phyloP scores from a whole-genome alignment of 495 filamentous ascomycete genomes.

The Aeminium ludgeri region DNA sequence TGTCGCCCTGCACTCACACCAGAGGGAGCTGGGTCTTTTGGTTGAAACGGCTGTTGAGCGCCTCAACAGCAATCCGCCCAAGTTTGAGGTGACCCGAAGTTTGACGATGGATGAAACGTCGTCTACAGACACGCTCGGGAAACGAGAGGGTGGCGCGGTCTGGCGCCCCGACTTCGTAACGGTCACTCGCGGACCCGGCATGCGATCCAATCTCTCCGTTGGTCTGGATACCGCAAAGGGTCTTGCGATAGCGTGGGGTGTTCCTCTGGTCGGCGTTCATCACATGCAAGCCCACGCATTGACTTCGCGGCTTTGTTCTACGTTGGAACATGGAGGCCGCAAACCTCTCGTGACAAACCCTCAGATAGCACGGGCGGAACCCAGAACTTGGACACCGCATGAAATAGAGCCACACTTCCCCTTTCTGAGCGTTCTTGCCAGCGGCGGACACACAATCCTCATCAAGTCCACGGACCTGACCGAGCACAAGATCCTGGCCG shows the following conservation, averaged over 20 bases:
- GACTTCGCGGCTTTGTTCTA: slow-evolving; percentile 63
- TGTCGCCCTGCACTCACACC: slow-evolving; percentile 55
- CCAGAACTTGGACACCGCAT: slow-evolving; percentile 1
- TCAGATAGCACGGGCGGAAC: no score
- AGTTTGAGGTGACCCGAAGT: no score
- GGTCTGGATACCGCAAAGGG: slow-evolving; percentile 81
- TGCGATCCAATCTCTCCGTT: slow-evolving; percentile 53
- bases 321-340: no score
- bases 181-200: slow-evolving; percentile 80
- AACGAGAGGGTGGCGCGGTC: no score
- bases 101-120: no score
- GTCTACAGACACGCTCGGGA: no score
- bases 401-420: slow-evolving; percentile 40
- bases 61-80: slow-evolving; percentile 23
- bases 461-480: slow-evolving; percentile 49
- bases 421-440: slow-evolving; percentile 78
- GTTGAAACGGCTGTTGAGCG: slow-evolving; percentile 42
- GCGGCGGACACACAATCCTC: slow-evolving; percentile 81
- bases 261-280: slow-evolving; percentile 70
- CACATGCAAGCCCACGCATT: slow-evolving; percentile 96
- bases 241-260: slow-evolving; percentile 62
- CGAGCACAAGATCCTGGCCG: slow-evolving; percentile 54
- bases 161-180: slow-evolving; percentile 55
- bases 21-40: slow-evolving; percentile 45
- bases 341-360: no score